Evolutionary conservation across 2,329 filamentous ascomycete species (phyloP).

Genomic region (Xylaria sp.): DNA sequence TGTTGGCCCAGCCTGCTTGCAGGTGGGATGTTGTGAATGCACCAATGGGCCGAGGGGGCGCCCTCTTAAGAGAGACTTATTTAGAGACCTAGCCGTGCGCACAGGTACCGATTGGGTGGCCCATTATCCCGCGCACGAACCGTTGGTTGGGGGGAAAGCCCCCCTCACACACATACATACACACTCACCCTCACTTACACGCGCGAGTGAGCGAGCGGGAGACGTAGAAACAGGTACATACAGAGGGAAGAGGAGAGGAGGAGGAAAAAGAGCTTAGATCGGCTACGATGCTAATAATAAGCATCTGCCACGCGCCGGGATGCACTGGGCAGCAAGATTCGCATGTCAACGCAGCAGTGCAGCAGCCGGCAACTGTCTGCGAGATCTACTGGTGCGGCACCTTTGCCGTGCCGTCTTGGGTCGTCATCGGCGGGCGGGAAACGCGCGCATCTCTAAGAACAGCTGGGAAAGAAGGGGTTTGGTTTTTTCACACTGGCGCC

Average conservation of each 20-base stretch:
- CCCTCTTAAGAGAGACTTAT: conserved; percentile 1
- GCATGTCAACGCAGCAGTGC: conserved; percentile 24
- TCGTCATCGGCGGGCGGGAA: not conserved
- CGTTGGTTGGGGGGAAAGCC: not conserved
- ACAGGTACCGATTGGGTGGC: conserved; percentile 8
- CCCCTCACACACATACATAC: no score
- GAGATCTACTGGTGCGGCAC: conserved; percentile 29
- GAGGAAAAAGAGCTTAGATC: conserved; percentile 9
- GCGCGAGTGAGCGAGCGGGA: not conserved
- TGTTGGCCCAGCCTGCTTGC: conserved; percentile 22
- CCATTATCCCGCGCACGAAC: conserved; percentile 24
- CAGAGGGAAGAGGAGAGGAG: no score
- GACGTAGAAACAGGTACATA: not conserved
- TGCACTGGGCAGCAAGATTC: conserved; percentile 26
- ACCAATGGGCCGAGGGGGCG: conserved; percentile 5
- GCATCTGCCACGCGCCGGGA: conserved; percentile 24
- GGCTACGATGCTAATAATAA: conserved; percentile 30
- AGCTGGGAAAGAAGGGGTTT: not conserved
- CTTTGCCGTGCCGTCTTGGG: conserved; percentile 27
- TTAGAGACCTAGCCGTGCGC: conserved; percentile 20
- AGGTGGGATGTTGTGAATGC: conserved; percentile 20
- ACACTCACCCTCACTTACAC: not conserved
- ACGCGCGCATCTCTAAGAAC: conserved; percentile 1
- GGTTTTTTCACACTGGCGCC: not conserved
- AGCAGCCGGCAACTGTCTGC: conserved; percentile 7